Evolutionary conservation across 2,329 filamentous ascomycete species (phyloP).

Genomic region (Aspergillus novoparasiticus): DNA sequence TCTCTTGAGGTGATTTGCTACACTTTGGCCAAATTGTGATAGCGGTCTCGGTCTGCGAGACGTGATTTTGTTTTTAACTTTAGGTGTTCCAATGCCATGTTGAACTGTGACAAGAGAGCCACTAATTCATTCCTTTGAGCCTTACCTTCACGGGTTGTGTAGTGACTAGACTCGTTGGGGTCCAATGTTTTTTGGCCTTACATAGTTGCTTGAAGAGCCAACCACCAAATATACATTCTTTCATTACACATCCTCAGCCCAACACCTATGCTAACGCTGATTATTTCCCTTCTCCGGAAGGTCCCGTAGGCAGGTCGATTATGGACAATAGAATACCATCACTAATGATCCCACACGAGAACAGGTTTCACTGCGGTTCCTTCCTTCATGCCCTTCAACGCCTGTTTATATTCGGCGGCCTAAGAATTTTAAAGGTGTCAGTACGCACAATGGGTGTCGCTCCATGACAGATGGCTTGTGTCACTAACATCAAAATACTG

Average conservation of each 20-base stretch:
- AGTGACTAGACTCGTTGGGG: rapidly evolving
- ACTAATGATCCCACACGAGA: neutral
- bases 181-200: rapidly evolving
- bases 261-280: neutral
- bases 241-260: neutral
- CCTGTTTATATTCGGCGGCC: too few relatives aligned
- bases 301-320: neutral
- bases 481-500: too few relatives aligned
- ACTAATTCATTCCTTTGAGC: neutral
- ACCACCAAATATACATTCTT: neutral
- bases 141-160: neutral
- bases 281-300: neutral
- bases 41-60: rapidly evolving
- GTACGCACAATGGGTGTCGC: too few relatives aligned
- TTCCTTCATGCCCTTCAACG: too few relatives aligned
- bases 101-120: neutral
- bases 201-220: neutral
- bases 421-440: too few relatives aligned
- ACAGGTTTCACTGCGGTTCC: neutral
- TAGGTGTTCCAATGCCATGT: too few relatives aligned
- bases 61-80: neutral
- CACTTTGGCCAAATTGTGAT: rapidly evolving
- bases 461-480: too few relatives aligned
- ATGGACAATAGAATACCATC: neutral
- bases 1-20: neutral